Base-by-base conservation (phyloP, 768 basidiomycete species). In the Trametes coccinea region DNA sequence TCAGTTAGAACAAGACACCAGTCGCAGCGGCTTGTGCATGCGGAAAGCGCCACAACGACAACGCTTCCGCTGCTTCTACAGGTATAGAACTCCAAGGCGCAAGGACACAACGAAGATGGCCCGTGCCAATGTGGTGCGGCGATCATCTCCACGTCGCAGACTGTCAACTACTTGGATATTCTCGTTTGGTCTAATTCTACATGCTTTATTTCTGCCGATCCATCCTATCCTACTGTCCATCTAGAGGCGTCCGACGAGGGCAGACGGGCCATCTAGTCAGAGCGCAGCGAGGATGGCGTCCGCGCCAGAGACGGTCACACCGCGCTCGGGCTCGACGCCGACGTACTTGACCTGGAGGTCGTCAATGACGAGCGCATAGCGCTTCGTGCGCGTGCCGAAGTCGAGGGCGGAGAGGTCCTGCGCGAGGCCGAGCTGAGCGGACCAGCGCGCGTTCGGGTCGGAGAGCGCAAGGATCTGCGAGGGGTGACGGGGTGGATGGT, bases 311-410 rank as follows among this genome's bases (percentile, higher is more conserved):
- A 71, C 72, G 30, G 71, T 70, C 45, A 79, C 76, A 13, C 67
- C 72, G 3, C 71, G 71, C n/a, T 67, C 67, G 8, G 70, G 66
- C 71, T 79, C 76, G 49, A 52, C 72, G n/a, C 66, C 82, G 56
- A 92, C 67, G 67, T 88, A 86, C 62, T 82, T 83, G 67, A 93
- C 83, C 62, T 85, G 82, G 55, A 90, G 80, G 69, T 90, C 80
- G 48, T 93, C 87, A 66, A 90, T 67, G 67, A 90, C 74, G 59
- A 90, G 64, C 31, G 84, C 87, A 62, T 84, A 90, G 50, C 88
- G 83, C 29, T 68, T 70, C 41, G 77, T 76, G 40, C 78, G 76
- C 54, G 59, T 66, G 33, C 77, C 77, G 64, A 78, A 71, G 37
- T 75, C 77, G 43, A 68, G 58, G 60, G 61, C 83, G 48, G 53